phyloP scores from a whole-genome alignment of 192 early-diverging fungal species.

The Linnemannia exigua region DNA sequence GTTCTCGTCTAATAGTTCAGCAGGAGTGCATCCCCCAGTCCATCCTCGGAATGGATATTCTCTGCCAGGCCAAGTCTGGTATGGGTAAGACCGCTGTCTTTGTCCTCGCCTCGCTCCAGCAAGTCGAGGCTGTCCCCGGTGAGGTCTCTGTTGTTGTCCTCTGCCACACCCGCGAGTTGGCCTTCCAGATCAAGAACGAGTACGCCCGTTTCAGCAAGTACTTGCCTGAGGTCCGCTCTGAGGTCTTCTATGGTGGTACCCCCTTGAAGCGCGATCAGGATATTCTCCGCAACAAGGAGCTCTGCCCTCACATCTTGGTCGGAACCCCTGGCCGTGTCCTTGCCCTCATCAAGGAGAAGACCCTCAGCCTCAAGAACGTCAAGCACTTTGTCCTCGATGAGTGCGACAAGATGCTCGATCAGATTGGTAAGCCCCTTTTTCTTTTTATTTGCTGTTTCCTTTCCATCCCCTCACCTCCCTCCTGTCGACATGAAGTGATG shows the following conservation, averaged over 20 bases:
- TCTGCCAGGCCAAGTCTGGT: constrained; percentile 98
- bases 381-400: constrained; percentile 99
- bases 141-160: constrained; percentile 92
- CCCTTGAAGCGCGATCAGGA: constrained; percentile 85
- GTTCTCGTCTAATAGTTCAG: constrained; percentile 76
- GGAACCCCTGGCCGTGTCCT: constrained; percentile 97
- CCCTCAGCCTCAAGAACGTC: constrained; percentile 84
- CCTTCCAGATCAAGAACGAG: constrained; percentile 99
- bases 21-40: constrained; percentile 99
- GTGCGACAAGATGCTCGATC: constrained; percentile 98
- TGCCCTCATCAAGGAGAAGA: constrained; percentile 88
- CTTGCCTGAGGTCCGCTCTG: constrained; percentile 92
- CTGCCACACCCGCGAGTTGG: constrained; percentile 98
- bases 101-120: constrained; percentile 94
- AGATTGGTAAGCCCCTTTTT: constrained; percentile 79
- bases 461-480: neutral
- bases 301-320: constrained; percentile 96
- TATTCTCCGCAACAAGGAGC: constrained; percentile 82
- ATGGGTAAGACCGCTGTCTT: constrained; percentile 99
- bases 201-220: constrained; percentile 97
- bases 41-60: constrained; percentile 95
- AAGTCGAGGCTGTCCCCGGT: constrained; percentile 86
- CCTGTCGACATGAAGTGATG: constrained; percentile 58
- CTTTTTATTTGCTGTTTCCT: neutral
- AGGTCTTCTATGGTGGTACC: constrained; percentile 94